phyloP scores from a whole-genome alignment of 495 filamentous ascomycete genomes.

The Talaromyces proteolyticus region DNA sequence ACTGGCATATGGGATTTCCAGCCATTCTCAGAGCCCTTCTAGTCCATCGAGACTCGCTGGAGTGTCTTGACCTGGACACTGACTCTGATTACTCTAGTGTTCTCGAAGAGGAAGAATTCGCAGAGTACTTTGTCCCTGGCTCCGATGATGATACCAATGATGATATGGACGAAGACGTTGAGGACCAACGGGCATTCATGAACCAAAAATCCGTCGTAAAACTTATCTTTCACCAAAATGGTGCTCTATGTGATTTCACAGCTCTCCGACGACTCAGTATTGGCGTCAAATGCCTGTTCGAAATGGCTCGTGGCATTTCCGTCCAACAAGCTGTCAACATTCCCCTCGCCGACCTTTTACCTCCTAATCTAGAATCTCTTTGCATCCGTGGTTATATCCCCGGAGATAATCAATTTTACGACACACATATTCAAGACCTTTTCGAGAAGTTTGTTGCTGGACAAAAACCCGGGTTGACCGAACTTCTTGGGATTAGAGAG shows the following conservation, averaged over 20 bases:
- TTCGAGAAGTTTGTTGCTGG: constrained; percentile 9
- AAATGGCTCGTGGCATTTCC: constrained; percentile 14
- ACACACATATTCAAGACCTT: constrained; percentile 16
- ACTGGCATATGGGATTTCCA: constrained; percentile 11
- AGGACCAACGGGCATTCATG: constrained; percentile 1
- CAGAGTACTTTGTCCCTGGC: not conserved
- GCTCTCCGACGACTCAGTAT: constrained; percentile 16
- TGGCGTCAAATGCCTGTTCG: constrained; percentile 15
- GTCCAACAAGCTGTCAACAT: not conserved
- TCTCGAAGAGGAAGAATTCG: constrained; percentile 4
- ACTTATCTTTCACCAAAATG: constrained; percentile 5
- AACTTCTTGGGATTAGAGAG: constrained; percentile 14
- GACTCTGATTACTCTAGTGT: constrained; percentile 7
- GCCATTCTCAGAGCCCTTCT: constrained; percentile 16
- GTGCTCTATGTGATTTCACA: constrained; percentile 14
- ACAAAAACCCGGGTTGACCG: constrained; percentile 12
- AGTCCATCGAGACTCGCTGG: constrained; percentile 17
- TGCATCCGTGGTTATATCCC: constrained; percentile 20
- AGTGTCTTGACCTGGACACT: constrained; percentile 19
- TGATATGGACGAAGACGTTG: not conserved
- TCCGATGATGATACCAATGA: not conserved
- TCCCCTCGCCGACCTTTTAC: constrained; percentile 12
- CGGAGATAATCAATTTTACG: constrained; percentile 7
- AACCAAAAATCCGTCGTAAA: constrained; percentile 5
- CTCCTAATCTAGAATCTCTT: constrained; percentile 18